These are phyloP conservation scores for Phialocephala subalpina DNA, from an alignment of 2,329 filamentous ascomycete genomes.

Conservation along the genomic window DNA sequence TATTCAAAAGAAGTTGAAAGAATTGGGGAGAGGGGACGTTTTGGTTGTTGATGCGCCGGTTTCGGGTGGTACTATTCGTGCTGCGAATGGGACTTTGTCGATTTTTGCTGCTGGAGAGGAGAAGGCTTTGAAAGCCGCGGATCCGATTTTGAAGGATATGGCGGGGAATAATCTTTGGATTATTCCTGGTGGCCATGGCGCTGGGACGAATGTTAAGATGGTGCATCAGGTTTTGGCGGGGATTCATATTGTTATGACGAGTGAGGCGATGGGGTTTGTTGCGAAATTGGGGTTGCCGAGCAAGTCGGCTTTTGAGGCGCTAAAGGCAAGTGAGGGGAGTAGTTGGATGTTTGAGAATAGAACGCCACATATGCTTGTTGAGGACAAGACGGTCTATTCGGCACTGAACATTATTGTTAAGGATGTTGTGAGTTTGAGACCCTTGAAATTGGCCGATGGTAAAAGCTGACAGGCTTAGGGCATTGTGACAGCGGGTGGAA, in stretches of 20 bases:
- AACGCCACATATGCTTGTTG: constrained; percentile 59
- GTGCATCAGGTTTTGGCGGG: constrained; percentile 70
- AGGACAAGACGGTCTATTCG: constrained; percentile 52
- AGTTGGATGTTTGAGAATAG: constrained; percentile 66
- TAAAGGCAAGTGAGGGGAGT: constrained; percentile 29
- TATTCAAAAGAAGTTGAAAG: constrained; percentile 63
- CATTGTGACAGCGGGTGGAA: constrained; percentile 43
- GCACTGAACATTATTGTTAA: constrained; percentile 48
- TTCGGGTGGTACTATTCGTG: constrained; percentile 73
- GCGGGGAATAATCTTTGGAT: constrained; percentile 67
- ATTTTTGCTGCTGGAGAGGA: constrained; percentile 75
- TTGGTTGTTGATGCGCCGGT: constrained; percentile 76
- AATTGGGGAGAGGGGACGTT: constrained; percentile 68
- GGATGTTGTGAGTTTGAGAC: constrained; percentile 43
- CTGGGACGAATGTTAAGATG: constrained; percentile 69
- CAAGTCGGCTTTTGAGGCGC: constrained; percentile 48
- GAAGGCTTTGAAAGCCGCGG: constrained; percentile 63
- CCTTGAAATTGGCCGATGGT: too few species aligned
- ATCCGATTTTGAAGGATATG: constrained; percentile 68
- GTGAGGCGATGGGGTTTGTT: constrained; percentile 68
- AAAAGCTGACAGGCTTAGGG: constrained; percentile 24
- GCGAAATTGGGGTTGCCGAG: constrained; percentile 61
- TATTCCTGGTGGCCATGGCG: constrained; percentile 66
- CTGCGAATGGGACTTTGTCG: constrained; percentile 75
- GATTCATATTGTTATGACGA: constrained; percentile 67